Evolutionary conservation across 768 basidiomycete genomes (phyloP).

Genomic region (Dictyophora rubrovolvata): DNA sequence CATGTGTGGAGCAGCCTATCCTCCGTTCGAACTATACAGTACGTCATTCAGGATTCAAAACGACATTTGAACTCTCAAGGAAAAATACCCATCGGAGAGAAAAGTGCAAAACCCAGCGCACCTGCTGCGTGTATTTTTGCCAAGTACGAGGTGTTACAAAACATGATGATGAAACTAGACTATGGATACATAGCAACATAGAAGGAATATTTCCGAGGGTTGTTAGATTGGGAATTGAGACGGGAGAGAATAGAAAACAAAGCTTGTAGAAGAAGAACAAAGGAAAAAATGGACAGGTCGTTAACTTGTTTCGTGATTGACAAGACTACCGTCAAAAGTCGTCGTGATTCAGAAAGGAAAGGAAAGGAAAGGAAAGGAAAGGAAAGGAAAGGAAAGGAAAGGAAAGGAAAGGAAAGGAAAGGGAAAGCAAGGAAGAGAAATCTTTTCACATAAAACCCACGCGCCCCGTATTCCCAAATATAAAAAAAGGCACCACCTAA

Average conservation of each 20-base stretch:
- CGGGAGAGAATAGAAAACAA: background rate
- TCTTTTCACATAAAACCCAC: no score
- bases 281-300: conserved; percentile 22
- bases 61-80: background rate
- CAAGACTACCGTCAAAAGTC: conserved; percentile 26
- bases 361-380: conserved; percentile 7
- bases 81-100: background rate
- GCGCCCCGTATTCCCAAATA: no score
- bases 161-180: background rate
- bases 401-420: background rate
- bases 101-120: conserved; percentile 10
- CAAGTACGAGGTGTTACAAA: conserved; percentile 11
- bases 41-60: background rate
- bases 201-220: background rate
- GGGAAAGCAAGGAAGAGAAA: no score
- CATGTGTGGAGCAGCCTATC: no score
- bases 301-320: conserved; percentile 47
- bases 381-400: conserved; percentile 10
- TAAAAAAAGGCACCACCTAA: no score
- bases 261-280: background rate
- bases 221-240: background rate
- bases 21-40: no score
- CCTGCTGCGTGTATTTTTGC: conserved; percentile 9
- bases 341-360: conserved; percentile 17
- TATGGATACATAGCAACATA: conserved; percentile 8